phyloP scores from a whole-genome alignment of 441 rosid genomes.

The Aquilaria agallochum region DNA sequence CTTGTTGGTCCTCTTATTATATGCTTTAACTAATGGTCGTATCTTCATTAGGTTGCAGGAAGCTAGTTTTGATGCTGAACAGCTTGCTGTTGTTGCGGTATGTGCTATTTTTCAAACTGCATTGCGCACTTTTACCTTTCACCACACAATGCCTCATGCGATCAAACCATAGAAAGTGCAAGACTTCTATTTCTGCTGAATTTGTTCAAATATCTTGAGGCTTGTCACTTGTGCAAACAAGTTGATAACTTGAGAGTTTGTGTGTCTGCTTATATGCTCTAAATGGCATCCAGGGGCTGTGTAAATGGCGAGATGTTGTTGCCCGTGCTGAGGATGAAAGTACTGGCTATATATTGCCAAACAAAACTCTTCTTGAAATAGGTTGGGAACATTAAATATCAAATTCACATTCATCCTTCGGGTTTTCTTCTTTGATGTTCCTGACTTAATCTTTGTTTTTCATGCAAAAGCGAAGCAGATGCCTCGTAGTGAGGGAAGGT shows the following conservation, averaged over 20 bases:
- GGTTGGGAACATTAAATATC: constrained; percentile 37
- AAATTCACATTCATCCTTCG: background rate
- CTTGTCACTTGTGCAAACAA: background rate
- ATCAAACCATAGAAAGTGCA: too few species aligned
- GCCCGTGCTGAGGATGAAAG: constrained; percentile 94
- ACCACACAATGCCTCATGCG: background rate
- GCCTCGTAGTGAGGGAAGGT: constrained; percentile 59
- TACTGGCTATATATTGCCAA: constrained; percentile 88
- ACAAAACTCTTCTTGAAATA: constrained; percentile 77
- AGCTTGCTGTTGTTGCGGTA: constrained; percentile 84
- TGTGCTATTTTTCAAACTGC: constrained; percentile 18
- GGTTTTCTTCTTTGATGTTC: constrained; percentile 10
- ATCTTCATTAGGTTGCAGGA: constrained; percentile 51
- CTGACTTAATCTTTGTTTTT: constrained; percentile 16
- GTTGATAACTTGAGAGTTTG: background rate
- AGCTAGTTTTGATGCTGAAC: constrained; percentile 72
- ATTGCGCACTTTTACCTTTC: constrained; percentile 11
- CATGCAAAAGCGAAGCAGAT: constrained; percentile 70
- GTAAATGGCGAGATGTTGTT: constrained; percentile 80
- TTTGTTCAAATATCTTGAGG: too few species aligned
- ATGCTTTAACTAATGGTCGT: background rate
- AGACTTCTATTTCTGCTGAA: background rate
- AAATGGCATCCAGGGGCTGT: constrained; percentile 59
- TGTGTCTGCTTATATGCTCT: constrained; percentile 3
- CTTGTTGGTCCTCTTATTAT: background rate